phyloP scores from a whole-genome alignment of 2,329 filamentous ascomycete genomes.

The Diatrype stigma region DNA sequence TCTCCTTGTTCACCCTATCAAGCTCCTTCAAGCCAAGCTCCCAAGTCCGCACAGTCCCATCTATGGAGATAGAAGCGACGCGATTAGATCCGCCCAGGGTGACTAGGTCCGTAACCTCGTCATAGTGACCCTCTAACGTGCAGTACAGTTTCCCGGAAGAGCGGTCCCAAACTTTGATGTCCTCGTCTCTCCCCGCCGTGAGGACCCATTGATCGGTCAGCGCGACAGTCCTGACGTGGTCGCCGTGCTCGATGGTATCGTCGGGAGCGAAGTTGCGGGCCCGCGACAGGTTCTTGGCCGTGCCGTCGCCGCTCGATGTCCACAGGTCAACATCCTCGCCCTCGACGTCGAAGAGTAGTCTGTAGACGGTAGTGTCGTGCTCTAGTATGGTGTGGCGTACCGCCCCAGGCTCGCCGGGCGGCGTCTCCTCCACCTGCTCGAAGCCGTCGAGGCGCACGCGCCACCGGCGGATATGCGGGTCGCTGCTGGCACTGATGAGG shows the following conservation, averaged over 20 bases:
- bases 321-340: conserved; percentile 70
- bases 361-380: conserved; percentile 90
- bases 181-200: conserved; percentile 86
- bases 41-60: conserved; percentile 85
- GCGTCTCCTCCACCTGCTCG: conserved; percentile 50
- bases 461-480: conserved; percentile 78
- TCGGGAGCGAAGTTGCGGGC: conserved; percentile 65
- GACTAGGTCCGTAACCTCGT: conserved; percentile 82
- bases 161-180: conserved; percentile 85
- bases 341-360: conserved; percentile 64
- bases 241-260: conserved; percentile 72
- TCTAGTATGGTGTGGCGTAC: conserved; percentile 57
- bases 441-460: conserved; percentile 49
- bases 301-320: conserved; percentile 91
- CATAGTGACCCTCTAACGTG: conserved; percentile 77
- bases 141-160: conserved; percentile 69
- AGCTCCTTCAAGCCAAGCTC: conserved; percentile 59
- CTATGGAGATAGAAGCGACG: conserved; percentile 81
- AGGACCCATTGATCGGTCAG: conserved; percentile 74
- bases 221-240: conserved; percentile 82
- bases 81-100: conserved; percentile 49
- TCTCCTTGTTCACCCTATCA: conserved; percentile 46
- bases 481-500: conserved; percentile 76
- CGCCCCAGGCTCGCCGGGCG: conserved; percentile 35
- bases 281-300: conserved; percentile 73